phyloP scores from a whole-genome alignment of 129 eudicot genomes.

The Helianthus tuberosus region DNA sequence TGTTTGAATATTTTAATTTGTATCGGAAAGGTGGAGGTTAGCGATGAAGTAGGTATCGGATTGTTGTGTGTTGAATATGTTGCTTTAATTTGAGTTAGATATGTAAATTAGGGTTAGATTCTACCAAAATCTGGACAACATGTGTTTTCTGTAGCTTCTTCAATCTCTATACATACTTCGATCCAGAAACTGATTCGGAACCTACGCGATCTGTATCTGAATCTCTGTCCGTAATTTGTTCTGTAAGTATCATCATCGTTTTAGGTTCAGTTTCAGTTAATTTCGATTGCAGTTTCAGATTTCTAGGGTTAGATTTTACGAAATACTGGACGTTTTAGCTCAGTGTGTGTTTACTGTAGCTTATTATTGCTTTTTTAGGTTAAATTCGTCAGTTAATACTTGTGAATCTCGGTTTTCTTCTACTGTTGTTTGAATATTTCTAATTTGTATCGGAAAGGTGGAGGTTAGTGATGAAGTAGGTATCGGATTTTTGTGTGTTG shows the following conservation, averaged over 20 bases:
- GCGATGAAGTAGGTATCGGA: background rate
- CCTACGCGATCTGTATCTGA: conserved; percentile 20
- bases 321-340: background rate
- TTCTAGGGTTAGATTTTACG: background rate
- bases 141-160: background rate
- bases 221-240: conserved; percentile 6
- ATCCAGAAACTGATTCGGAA: background rate
- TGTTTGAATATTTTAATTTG: background rate
- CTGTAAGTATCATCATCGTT: conserved; percentile 31
- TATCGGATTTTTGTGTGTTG: background rate
- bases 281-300: background rate
- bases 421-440: background rate
- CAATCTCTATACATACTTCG: background rate
- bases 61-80: conserved; percentile 7
- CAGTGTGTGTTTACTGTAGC: background rate
- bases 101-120: conserved; percentile 5
- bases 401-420: background rate
- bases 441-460: background rate
- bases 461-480: background rate
- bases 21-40: conserved; percentile 6
- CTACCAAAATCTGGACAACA: background rate
- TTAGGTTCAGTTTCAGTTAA: background rate
- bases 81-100: conserved; percentile 7
- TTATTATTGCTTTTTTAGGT: conserved; percentile 12
- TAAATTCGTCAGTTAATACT: background rate